Base-by-base conservation (phyloP, 2,329 filamentous ascomycete species). In the Colletotrichum phormii region DNA sequence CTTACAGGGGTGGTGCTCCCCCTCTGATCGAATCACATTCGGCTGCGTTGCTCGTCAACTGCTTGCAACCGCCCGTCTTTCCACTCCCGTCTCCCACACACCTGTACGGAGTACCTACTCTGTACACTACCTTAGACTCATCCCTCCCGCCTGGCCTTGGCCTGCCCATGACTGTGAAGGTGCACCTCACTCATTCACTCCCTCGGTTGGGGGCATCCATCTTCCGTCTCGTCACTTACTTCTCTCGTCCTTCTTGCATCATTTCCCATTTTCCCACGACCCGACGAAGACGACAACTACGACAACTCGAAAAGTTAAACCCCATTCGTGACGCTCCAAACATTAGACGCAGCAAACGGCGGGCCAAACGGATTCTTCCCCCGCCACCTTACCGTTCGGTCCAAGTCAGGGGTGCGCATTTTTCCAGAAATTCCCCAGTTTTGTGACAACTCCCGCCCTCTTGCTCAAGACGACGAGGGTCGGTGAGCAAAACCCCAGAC, bases 1-100 rank as follows among this genome's bases (percentile, higher is more conserved):
- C 13, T 57, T 53, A 55, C 66, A 61, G 54, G 62, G 60, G 65
- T 33, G 35, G 37, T 42, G 54, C 42, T 59, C n/a, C 22, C 4
- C 65, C 46, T 70, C 24, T 70, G 54, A 63, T 60, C 67, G 63
- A 71, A 71, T 71, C 68, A 71, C 63, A 62, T 49, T 66, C 49
- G 33, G 55, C 68, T 67, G 68, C 63, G 63, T 71, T 61, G 64
- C 64, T 71, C 49, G 49, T 61, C 49, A 60, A 67, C 63, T 58
- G 46, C 12, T 67, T 64, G 64, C 57, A 72, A 61, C 69, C 57
- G 69, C 69, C 69, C 64, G 49, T 58, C 55, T 66, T 37, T 54
- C 67, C 46, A 61, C 67, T 66, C 46, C 54, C 37, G 22, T 33
- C 35, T 49, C 26, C 26, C 37, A 33, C 31, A 33, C 31, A 33